Base-by-base conservation (phyloP, 345 rosid species). In the Streptanthus diversifolius region DNA sequence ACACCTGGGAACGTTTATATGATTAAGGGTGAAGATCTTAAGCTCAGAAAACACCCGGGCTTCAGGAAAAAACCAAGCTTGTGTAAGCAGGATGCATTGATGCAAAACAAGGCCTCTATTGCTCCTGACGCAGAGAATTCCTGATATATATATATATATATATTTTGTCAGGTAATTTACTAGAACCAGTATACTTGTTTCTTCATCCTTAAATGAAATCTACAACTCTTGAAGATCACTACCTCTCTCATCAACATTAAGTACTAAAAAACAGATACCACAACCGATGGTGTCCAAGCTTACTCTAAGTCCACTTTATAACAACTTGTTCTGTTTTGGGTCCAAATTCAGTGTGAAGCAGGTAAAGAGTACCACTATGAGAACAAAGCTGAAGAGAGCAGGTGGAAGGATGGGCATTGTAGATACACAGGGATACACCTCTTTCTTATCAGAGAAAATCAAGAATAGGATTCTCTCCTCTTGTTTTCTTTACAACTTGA, bases 11-110 rank as follows among this genome's bases (percentile, higher is more conserved):
- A 90, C 76, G 33, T 25, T 19, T 85, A 81, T 82, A 90, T 86
- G 84, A 87, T 88, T 21, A 68, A 78, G 37, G 85, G 90, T n/a
- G 78, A 82, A 74, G 90, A 85, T 74, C 84, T 90, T 30, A 84
- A 80, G 75, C 75, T 78, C 65, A 40, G 40, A 41, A 68, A 54
- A 41, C 53, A 17, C 5, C 13, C 40, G 4, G 27, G 63, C 27
- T n/a, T 18, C 53, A 68, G 11, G 63, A 54, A 55, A 21, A 68
- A 41, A 17, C 43, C 27, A 40, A 68, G 52, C 72, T 29, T 68
- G 56, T 64, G 56, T 47, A 30, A 63, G 41, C 48, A 61, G 13
- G 71, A 66, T 25, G 27, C 48, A 37, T 27, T 68, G 35, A 68
- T 6, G 41, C 53, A 29, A 68, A 54, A 68, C 53, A 29, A 10